phyloP scores from a whole-genome alignment of 1,284 basidiomycete genomes.

The Rugosomyces carneus region DNA sequence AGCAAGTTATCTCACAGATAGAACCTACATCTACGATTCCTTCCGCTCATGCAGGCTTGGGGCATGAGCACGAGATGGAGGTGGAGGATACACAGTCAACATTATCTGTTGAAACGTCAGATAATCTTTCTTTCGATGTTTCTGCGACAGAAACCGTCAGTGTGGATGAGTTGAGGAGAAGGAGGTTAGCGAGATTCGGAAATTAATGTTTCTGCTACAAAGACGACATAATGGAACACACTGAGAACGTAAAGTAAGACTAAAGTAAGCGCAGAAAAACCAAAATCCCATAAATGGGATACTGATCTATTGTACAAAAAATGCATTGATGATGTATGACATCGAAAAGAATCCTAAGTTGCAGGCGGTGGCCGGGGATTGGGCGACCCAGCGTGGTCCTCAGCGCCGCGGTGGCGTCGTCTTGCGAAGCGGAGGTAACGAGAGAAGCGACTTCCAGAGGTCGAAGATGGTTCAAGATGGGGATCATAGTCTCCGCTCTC shows the following conservation, averaged over 20 bases:
- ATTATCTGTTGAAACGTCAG: constrained; percentile 21
- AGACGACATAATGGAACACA: neutral
- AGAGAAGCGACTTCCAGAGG: constrained; percentile 48
- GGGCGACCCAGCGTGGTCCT: constrained; percentile 23
- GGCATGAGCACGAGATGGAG: constrained; percentile 15
- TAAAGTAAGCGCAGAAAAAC: neutral
- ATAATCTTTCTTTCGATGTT: constrained; percentile 11
- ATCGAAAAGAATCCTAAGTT: constrained; percentile 8
- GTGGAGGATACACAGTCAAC: constrained; percentile 23
- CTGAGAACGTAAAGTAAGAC: neutral
- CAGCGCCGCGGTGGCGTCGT: constrained; percentile 24
- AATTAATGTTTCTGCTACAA: constrained; percentile 15
- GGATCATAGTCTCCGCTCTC: constrained; percentile 17
- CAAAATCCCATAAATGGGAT: too few relatives aligned
- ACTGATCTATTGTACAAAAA: neutral
- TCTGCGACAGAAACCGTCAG: constrained; percentile 36
- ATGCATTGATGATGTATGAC: too few relatives aligned
- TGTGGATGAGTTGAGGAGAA: constrained; percentile 72
- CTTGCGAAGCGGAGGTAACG: constrained; percentile 64
- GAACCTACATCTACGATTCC: neutral
- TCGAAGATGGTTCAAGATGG: too few relatives aligned
- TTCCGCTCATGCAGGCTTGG: neutral
- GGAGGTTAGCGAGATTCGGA: constrained; percentile 74
- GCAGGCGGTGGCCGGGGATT: constrained; percentile 17
- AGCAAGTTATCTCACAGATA: constrained; percentile 4